Percentiles rank a stretch among this genome's conserved stretches.
Conservation (phyloP, 169 alveolate genomes). For the Eimeria tenella region DNA sequence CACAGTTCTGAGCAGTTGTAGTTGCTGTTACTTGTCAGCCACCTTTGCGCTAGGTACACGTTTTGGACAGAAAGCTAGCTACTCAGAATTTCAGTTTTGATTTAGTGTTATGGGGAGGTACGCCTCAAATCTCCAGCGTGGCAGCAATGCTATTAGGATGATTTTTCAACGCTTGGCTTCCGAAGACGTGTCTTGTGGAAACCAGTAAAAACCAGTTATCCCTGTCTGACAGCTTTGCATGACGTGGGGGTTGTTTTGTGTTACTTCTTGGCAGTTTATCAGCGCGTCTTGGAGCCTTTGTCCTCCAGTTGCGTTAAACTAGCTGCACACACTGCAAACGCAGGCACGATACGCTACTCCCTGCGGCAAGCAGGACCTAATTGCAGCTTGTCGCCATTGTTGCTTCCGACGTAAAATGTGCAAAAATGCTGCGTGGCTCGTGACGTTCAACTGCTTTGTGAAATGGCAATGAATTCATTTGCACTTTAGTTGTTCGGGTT, state of each 20-base stretch:
- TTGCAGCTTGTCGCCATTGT: conserved; percentile 20
- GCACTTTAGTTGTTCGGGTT: no score
- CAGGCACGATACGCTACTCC: background rate
- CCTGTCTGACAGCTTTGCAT: conserved; percentile 56
- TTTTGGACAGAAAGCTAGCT: no score
- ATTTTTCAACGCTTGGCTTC: conserved; percentile 68
- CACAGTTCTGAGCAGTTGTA: no score
- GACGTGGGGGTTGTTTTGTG: background rate
- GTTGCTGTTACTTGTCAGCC: no score
- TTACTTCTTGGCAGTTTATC: conserved; percentile 27
- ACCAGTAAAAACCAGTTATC: conserved; percentile 47
- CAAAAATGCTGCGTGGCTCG: background rate
- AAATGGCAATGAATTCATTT: no score
- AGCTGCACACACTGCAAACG: conserved; percentile 48
- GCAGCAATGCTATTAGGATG: background rate
- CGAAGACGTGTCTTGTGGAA: conserved; percentile 41
- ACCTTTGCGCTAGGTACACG: no score
- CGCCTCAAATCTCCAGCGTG: background rate
- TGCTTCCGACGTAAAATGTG: background rate
- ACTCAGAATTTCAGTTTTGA: no score
- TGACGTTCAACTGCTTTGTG: background rate
- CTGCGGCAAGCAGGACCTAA: conserved; percentile 4
- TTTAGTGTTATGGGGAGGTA: no score
- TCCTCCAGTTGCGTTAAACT: conserved; percentile 50
- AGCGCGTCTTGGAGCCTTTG: conserved; percentile 43